Evolutionary conservation across 495 filamentous ascomycete species (phyloP), one percentile per base, ranked within the genome.

Genomic region (Aspergillus sparsus): DNA sequence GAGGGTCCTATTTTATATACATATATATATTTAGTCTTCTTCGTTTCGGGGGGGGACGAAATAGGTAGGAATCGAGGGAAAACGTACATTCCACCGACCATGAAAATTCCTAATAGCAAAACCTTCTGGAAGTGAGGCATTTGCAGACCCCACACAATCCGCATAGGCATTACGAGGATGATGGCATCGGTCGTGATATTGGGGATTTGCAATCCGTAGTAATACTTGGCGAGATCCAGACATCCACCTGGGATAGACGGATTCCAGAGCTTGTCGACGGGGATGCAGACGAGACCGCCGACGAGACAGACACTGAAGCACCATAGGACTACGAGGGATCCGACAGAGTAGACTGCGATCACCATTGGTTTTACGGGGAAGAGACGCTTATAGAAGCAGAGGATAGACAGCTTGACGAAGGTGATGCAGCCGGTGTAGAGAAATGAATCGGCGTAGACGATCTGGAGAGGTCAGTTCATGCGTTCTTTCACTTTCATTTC

Each of bases 181-280:
- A 69, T 59, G 10, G 77, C 11, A 31, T 79, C 75, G 12, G 65
- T 74, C 6, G 62, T 41, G 46, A 71, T 77, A 42, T 79, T 79
- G 32, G 70, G 61, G 4, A 65, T 65, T 1, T 72, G 72, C 5
- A 68, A 71, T 13, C 64, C 68, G n/a, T 72, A 66, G 37, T 76
- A 73, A 7, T 77, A 11, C 6, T 27, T 65, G 4, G 39, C 32
- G 32, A 64, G 63, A 55, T 71, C 56, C 49, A 78, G 60, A 49
- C 74, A 78, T 2, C 34, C 55, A 0, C 73, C 74, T 8, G 15
- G 7, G 15, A 72, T 62, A 1, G 34, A 58, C 18, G 33, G 12
- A 35, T 71, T 52, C 75, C 76, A 78, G 49, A 41, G 21, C 21
- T 27, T 27, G 21, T 27, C 21, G 21, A 27, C 21, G 1, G 21